These are phyloP conservation scores for Termitomyces sp. DNA, from an alignment of 768 basidiomycete genomes.

Conservation along the genomic window DNA sequence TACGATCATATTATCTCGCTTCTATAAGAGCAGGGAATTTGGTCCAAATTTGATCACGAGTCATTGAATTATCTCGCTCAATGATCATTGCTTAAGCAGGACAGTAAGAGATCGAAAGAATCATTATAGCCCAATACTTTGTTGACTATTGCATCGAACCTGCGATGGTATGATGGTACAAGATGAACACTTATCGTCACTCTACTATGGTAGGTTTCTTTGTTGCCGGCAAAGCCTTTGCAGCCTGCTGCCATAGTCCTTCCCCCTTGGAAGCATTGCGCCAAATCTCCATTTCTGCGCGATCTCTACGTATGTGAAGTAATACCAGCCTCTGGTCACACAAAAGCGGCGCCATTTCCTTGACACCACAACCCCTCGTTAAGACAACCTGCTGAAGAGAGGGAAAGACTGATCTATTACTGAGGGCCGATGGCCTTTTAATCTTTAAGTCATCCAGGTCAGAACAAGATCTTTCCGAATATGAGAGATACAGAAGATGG, in stretches of 20 bases:
- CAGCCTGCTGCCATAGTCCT: conserved; percentile 26
- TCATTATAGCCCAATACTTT: too few relatives aligned
- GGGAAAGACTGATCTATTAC: conserved; percentile 19
- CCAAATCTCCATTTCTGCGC: conserved; percentile 32
- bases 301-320: conserved; percentile 20
- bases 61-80: too few relatives aligned
- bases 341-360: conserved; percentile 16
- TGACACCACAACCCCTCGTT: conserved; percentile 20
- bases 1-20: too few relatives aligned
- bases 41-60: too few relatives aligned
- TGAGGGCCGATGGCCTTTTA: conserved; percentile 15
- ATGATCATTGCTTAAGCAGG: too few relatives aligned
- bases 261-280: conserved; percentile 22
- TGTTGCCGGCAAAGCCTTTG: conserved; percentile 8
- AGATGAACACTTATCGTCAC: neutral
- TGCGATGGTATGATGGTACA: neutral
- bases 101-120: too few relatives aligned
- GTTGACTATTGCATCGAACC: neutral
- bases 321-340: conserved; percentile 19
- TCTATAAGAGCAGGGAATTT: too few relatives aligned
- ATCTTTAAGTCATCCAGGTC: conserved; percentile 8
- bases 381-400: conserved; percentile 24
- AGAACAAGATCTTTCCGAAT: conserved; percentile 9
- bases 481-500: conserved; percentile 26
- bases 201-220: conserved; percentile 12